Percentiles rank a stretch among this genome's conserved stretches.
These are phyloP conservation scores for Citrus trifoliata DNA, from an alignment of 345 rosid genomes.

Conservation along the genomic window DNA sequence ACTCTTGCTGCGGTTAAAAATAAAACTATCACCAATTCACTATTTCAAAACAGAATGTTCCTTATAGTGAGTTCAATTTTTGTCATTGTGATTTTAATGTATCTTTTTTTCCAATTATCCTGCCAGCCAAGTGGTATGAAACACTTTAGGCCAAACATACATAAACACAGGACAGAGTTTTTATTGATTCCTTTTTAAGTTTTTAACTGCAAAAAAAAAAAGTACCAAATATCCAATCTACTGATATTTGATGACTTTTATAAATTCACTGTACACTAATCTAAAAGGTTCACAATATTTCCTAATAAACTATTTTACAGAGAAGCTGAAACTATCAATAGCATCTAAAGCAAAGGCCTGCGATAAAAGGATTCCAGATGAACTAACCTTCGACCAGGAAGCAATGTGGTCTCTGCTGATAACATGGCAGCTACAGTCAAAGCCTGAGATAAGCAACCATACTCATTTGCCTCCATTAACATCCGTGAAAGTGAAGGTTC, in stretches of 20 bases:
- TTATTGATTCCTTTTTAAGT: neutral
- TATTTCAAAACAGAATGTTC: neutral
- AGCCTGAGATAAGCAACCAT: slow-evolving; percentile 85
- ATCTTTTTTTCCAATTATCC: neutral
- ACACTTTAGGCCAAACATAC: neutral
- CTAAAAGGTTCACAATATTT: neutral
- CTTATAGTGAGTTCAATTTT: neutral
- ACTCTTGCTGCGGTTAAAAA: slow-evolving; percentile 44
- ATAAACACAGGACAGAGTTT: neutral
- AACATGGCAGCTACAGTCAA: slow-evolving; percentile 94
- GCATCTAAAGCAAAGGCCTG: neutral
- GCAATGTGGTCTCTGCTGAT: slow-evolving; percentile 87
- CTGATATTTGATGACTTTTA: neutral
- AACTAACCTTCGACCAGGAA: slow-evolving; percentile 68
- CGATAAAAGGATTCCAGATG: slow-evolving; percentile 6
- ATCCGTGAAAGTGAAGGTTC: slow-evolving; percentile 97
- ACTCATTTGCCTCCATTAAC: slow-evolving; percentile 81
- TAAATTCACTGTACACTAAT: neutral
- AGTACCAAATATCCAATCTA: neutral
- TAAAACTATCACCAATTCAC: slow-evolving; percentile 2
- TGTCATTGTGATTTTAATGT: neutral
- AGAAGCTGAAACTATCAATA: neutral
- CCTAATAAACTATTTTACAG: neutral
- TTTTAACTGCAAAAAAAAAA: neutral
- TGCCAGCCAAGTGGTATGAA: neutral